Base-by-base conservation (phyloP, 331 rosid species). In the Spiraea crenata region DNA sequence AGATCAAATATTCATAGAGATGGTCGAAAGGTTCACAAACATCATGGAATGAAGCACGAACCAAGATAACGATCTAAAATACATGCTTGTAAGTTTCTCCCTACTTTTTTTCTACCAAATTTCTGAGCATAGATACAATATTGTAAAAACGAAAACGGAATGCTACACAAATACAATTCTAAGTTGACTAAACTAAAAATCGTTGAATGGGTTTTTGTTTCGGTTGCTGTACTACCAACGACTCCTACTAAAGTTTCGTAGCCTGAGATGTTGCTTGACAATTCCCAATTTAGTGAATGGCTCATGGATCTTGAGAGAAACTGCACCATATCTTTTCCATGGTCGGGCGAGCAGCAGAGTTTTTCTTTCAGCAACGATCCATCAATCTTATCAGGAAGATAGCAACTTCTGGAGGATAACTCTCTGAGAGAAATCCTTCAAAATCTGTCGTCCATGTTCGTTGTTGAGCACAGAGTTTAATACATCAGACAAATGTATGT, bases 221-320 rank as follows among this genome's bases (percentile, higher is more conserved):
- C 51, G 13, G 51, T 52, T 54, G 39, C 52, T 7, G 51, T 60
- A 51, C 61, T 7, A 65, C 70, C 38, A 72, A 68, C 63, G 69
- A 68, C 56, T 50, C 60, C 44, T 54, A 10, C 63, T 69, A 58
- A 70, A 51, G 57, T 67, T 44, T 79, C 55, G 16, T 47, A 49
- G 49, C 69, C 67, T 31, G 73, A 63, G 44, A 59, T n/a, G 39
- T 69, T 83, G 71, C 73, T 63, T 40, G 84, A 82, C 57, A 49
- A 75, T 65, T 89, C 96, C 95, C 92, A 87, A 9, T 80, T 66
- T 74, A 79, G 70, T 46, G 97, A 93, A 77, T 86, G 80, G 81
- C 80, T 70, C 74, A 85, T 57, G 20, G 76, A 81, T 79, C 80
- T 77, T 9, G 95, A 82, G 16, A 93, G 79, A 73, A 85, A 57